Conservation (phyloP, 192 early-diverging fungal genomes). For the Podila epigama region DNA sequence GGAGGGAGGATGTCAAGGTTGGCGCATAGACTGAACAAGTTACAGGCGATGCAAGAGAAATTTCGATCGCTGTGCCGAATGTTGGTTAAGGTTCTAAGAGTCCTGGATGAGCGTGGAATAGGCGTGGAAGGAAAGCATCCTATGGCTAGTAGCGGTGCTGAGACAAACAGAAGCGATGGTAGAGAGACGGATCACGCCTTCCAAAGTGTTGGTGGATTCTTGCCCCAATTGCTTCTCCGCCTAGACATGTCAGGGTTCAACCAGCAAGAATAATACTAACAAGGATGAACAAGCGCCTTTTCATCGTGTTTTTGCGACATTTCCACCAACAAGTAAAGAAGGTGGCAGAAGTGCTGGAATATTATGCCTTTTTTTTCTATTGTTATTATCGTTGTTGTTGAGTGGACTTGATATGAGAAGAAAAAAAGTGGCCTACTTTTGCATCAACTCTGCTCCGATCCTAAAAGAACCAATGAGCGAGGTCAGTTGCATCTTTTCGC, state of each 20-base stretch:
- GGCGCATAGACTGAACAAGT: conserved; percentile 5
- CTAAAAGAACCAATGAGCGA: conserved; percentile 91
- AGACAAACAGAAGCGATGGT: not conserved
- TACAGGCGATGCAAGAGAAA: conserved; percentile 35
- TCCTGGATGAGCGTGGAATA: conserved; percentile 49
- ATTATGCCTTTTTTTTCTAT: no score
- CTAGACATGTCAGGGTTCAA: conserved; percentile 46
- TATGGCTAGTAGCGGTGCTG: not conserved
- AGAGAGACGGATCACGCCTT: not conserved
- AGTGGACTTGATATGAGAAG: no score
- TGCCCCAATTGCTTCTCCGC: conserved; percentile 49
- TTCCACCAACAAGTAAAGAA: no score
- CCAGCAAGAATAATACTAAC: not conserved
- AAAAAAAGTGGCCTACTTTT: conserved; percentile 4
- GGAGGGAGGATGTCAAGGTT: not conserved
- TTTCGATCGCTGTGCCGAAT: conserved; percentile 44
- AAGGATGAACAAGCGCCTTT: no score
- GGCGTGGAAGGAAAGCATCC: conserved; percentile 16
- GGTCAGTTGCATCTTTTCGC: conserved; percentile 87
- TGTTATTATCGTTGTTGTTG: no score
- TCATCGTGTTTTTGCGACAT: no score
- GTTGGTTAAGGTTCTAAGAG: conserved; percentile 48
- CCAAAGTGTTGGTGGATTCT: conserved; percentile 23
- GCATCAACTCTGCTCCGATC: conserved; percentile 67
- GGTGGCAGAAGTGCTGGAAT: no score